Evolutionary conservation across 2,329 filamentous ascomycete species (phyloP).

Genomic region (Microcyclospora tardicrescens): DNA sequence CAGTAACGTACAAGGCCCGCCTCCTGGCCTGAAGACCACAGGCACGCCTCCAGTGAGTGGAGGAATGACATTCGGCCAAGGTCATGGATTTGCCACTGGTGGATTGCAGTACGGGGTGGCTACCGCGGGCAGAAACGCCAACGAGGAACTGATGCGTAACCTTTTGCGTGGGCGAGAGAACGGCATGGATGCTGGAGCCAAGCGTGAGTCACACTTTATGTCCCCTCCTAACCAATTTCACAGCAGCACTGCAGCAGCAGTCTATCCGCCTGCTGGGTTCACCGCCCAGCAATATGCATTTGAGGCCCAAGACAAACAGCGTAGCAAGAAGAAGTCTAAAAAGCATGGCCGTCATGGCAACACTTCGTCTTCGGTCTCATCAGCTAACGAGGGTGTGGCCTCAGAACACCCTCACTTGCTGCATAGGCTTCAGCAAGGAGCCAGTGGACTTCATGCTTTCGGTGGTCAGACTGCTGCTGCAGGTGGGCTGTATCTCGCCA

Average conservation of each 20-base stretch:
- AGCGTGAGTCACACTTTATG: slow-evolving; percentile 47
- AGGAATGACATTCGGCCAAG: slow-evolving; percentile 78
- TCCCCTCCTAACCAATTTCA: slow-evolving; percentile 17
- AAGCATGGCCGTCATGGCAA: slow-evolving; percentile 7
- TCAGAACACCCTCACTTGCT: slow-evolving; percentile 5
- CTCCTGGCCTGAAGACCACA: slow-evolving; percentile 87
- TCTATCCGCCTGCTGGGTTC: neutral
- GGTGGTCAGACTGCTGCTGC: slow-evolving; percentile 1
- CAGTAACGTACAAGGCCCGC: slow-evolving; percentile 78
- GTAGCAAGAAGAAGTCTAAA: slow-evolving; percentile 10
- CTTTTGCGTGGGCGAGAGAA: slow-evolving; percentile 48
- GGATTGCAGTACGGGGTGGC: slow-evolving; percentile 49
- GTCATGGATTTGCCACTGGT: slow-evolving; percentile 64
- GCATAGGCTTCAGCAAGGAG: slow-evolving; percentile 10
- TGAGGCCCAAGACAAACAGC: neutral
- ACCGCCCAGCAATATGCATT: neutral
- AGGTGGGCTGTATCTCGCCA: neutral
- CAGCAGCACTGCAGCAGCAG: slow-evolving; percentile 84
- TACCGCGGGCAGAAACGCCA: slow-evolving; percentile 54
- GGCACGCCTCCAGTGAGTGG: slow-evolving; percentile 76
- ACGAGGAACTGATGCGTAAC: slow-evolving; percentile 66
- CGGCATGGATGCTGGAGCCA: slow-evolving; percentile 71
- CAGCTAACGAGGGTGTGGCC: slow-evolving; percentile 3
- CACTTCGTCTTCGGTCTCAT: slow-evolving; percentile 4
- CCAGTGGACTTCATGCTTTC: slow-evolving; percentile 1